Percentiles rank a stretch among this genome's conserved stretches.
Evolutionary conservation across 2,329 filamentous ascomycete genomes (phyloP).

Genomic region (Paracoccidioides brasiliensis): DNA sequence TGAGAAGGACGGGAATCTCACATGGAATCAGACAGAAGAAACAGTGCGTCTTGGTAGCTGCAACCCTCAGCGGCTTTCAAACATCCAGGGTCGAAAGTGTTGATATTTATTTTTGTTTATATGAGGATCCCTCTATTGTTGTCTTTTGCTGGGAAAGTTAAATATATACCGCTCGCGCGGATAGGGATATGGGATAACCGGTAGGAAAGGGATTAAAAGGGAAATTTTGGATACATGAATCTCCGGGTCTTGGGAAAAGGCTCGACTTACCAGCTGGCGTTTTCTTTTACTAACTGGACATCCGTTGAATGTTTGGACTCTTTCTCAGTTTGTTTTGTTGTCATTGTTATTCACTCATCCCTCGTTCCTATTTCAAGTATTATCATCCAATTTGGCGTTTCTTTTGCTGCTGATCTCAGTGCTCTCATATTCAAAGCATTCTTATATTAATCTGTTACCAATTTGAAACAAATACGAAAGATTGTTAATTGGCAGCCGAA

Average conservation of each 20-base stretch:
- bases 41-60: not conserved
- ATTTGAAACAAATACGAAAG: not conserved
- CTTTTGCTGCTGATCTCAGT: not conserved
- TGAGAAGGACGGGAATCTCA: not conserved
- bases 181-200: constrained; percentile 9
- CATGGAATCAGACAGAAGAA: not conserved
- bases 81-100: not conserved
- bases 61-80: not conserved
- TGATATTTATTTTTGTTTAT: not conserved
- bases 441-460: not conserved
- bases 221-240: not conserved
- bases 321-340: constrained; percentile 4
- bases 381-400: not conserved
- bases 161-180: constrained; percentile 12
- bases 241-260: not conserved
- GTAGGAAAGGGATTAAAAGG: constrained; percentile 4
- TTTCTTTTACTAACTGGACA: not conserved
- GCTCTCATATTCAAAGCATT: not conserved
- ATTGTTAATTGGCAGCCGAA: not conserved
- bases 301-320: not conserved
- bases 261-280: not conserved
- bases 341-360: not conserved
- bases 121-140: constrained; percentile 9
- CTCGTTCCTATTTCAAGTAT: not conserved
- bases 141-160: constrained; percentile 7